These are phyloP conservation scores for Aureobasidium sp. DNA, from an alignment of 2,329 filamentous ascomycete genomes.

Conservation along the genomic window DNA sequence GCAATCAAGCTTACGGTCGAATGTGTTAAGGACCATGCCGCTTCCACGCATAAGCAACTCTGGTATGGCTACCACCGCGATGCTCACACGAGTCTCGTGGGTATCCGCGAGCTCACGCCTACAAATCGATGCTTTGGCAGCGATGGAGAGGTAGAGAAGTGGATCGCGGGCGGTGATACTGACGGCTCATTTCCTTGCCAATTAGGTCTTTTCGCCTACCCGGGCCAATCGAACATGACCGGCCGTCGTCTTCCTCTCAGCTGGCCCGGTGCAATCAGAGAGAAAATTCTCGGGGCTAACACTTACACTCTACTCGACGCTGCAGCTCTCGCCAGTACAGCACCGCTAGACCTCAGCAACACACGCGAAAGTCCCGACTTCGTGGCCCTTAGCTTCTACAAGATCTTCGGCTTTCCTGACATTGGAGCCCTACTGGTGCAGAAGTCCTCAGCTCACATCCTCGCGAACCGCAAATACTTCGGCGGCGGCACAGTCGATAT, in stretches of 20 bases:
- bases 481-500: conserved; percentile 92
- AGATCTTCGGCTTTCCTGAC: conserved; percentile 96
- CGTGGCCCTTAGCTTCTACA: conserved; percentile 80
- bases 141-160: conserved; percentile 55
- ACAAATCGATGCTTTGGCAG: conserved; percentile 57
- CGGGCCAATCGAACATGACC: conserved; percentile 90
- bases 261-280: conserved; percentile 50
- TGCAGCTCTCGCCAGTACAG: conserved; percentile 70
- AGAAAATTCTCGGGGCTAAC: conserved; percentile 17
- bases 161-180: conserved; percentile 44
- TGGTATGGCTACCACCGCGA: conserved; percentile 76
- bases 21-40: conserved; percentile 56
- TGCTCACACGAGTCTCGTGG: conserved; percentile 80
- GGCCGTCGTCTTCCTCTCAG: conserved; percentile 63
- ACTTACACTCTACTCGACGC: conserved; percentile 73
- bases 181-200: conserved; percentile 22
- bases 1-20: conserved; percentile 82
- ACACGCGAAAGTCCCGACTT: conserved; percentile 65
- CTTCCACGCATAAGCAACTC: conserved; percentile 49
- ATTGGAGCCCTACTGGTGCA: conserved; percentile 77
- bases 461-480: conserved; percentile 65
- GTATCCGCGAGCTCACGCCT: conserved; percentile 61
- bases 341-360: conserved; percentile 62
- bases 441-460: conserved; percentile 58
- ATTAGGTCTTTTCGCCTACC: conserved; percentile 63